phyloP scores from a whole-genome alignment of 2,329 filamentous ascomycete genomes.

The Pseudogymnoascus sp. region DNA sequence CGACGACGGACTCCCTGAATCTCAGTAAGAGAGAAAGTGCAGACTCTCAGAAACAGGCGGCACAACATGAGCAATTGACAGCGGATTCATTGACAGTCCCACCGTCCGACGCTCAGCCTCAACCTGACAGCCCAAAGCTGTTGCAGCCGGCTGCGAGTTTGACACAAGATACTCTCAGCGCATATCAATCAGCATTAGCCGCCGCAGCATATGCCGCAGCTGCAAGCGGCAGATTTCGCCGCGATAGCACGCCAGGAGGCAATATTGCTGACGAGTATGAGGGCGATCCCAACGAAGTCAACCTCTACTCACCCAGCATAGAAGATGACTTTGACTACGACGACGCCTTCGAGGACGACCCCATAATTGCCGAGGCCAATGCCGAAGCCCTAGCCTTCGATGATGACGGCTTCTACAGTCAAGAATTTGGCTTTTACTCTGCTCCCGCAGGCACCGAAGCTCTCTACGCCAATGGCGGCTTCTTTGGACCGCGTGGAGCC shows the following conservation, averaged over 20 bases:
- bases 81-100: not conserved
- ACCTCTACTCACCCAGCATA: constrained; percentile 3
- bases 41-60: not conserved
- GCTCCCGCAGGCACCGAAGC: constrained; percentile 36
- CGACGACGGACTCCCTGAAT: constrained; percentile 16
- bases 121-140: constrained; percentile 6
- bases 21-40: constrained; percentile 6
- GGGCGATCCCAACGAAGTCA: constrained; percentile 18
- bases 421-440: constrained; percentile 95
- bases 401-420: constrained; percentile 87
- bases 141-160: constrained; percentile 21
- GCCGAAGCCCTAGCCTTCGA: constrained; percentile 89
- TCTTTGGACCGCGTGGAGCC: constrained; percentile 71
- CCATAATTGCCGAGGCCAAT: constrained; percentile 91
- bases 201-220: constrained; percentile 73
- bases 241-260: constrained; percentile 34
- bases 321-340: constrained; percentile 40
- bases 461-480: constrained; percentile 69
- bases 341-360: constrained; percentile 72
- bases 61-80: not conserved
- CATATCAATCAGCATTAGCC: constrained; percentile 78
- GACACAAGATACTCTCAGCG: constrained; percentile 53
- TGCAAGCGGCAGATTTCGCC: constrained; percentile 66
- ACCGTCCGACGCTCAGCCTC: not conserved
- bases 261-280: constrained; percentile 19